Percentiles rank a stretch among this genome's conserved stretches.
Evolutionary conservation across 495 filamentous ascomycete species (phyloP).

Genomic region (Bombardia bombarda): DNA sequence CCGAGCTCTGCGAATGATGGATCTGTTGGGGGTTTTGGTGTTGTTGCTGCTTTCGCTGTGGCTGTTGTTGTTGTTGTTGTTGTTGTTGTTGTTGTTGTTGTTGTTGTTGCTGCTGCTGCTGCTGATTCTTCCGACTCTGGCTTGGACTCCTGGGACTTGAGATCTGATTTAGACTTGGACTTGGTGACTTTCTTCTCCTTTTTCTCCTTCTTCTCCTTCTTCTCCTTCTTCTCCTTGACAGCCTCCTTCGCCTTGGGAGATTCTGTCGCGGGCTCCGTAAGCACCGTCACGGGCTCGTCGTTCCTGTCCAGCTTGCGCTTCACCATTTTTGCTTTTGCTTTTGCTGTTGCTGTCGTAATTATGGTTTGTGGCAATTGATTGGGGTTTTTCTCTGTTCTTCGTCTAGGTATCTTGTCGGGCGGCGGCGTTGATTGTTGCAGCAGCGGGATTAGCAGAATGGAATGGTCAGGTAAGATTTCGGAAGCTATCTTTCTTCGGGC

Average conservation of each 20-base stretch:
- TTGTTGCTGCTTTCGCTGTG: constrained; percentile 4
- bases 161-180: background rate
- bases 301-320: constrained; percentile 50
- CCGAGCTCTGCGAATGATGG: constrained; percentile 50
- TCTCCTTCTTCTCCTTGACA: constrained; percentile 7
- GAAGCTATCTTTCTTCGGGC: background rate
- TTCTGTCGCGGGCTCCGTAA: constrained; percentile 6
- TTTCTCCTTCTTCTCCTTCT: constrained; percentile 6
- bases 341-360: no score
- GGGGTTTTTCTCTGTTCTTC: no score
- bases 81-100: constrained; percentile 1
- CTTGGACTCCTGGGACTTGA: no score
- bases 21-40: constrained; percentile 11
- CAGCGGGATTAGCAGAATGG: background rate
- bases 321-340: constrained; percentile 24
- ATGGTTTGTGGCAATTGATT: no score
- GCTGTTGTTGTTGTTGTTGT: background rate
- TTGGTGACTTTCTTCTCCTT: background rate
- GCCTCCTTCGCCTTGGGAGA: background rate
- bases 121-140: background rate
- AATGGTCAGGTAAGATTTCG: no score
- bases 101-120: constrained; percentile 5
- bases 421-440: no score
- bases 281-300: constrained; percentile 33
- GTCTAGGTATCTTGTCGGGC: no score